Base-by-base conservation (phyloP, 202 grass and related monocot species). In the Schoenoplectus tabernaemontani region DNA sequence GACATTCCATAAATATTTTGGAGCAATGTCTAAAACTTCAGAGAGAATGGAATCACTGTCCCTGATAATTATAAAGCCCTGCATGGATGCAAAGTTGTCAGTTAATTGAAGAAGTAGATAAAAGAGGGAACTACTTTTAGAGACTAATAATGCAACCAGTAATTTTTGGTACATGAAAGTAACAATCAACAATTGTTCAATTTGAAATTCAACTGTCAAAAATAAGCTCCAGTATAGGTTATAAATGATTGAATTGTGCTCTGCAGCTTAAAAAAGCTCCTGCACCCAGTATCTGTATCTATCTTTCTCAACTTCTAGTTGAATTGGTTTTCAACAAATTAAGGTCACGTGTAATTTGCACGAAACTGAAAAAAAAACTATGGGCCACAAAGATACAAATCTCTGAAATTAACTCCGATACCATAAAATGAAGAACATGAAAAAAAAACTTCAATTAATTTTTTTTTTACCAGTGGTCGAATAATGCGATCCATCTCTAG, bases 1-100 rank as follows among this genome's bases (percentile, higher is more conserved):
- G 77, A 92, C 82, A 82, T 98, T 89, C 96, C 96, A 98, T 64
- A 98, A 88, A 84, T 92, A 98, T 85, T 88, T 98, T 1, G 91
- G 86, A 46, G 96, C 88, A 41, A 98, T 86, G 57, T 86, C 84
- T 79, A 47, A 84, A 57, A 98, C 88, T 92, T 82, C 86, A 84
- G 90, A 92, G 39, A 92, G 19, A 39, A 84, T 84, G 20, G 64
- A 79, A 22, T 92, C 76, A 41, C 86, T 85, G 83, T 98, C 96
- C 87, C 86, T 90, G 58, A 95, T 89, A 78, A 98, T 91, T 81
- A 98, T 80, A 77, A 89, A 91, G 13, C 91, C 96, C 91, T 94
- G 83, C 23, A 87, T 70, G 13, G 47, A 69, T 47, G 54, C 5
- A 82, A 60, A 38, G 67, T 46, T 75, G 6, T 72, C 20, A 60